Evolutionary conservation across 345 rosid genomes (phyloP).

Genomic region (Arabidopsis arenosa): DNA sequence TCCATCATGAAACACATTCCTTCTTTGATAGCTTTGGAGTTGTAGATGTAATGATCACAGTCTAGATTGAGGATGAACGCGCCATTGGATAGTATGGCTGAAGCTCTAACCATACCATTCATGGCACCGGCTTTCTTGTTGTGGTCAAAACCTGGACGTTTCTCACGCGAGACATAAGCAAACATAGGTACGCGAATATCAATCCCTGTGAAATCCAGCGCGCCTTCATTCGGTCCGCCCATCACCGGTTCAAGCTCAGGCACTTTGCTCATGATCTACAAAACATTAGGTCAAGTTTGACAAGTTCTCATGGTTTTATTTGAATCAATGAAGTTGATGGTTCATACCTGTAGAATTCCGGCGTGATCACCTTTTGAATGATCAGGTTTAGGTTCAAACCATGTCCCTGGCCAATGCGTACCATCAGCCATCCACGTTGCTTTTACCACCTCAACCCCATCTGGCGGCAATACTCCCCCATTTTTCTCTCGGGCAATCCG

Average conservation of each 20-base stretch:
- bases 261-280: constrained; percentile 78
- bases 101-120: constrained; percentile 95
- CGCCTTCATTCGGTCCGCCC: constrained; percentile 72
- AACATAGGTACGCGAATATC: constrained; percentile 87
- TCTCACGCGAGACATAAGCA: constrained; percentile 82
- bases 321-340: constrained; percentile 6
- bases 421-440: constrained; percentile 99
- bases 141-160: constrained; percentile 83
- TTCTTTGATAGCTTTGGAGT: constrained; percentile 74
- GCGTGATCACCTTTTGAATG: constrained; percentile 93
- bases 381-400: constrained; percentile 67
- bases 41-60: constrained; percentile 88
- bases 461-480: constrained; percentile 57
- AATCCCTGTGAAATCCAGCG: constrained; percentile 71
- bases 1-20: constrained; percentile 99
- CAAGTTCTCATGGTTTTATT: constrained; percentile 9
- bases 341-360: constrained; percentile 62
- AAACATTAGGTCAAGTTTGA: constrained; percentile 17
- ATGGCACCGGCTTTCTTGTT: constrained; percentile 97
- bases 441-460: constrained; percentile 52
- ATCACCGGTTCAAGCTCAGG: constrained; percentile 74
- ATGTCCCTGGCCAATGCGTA: constrained; percentile 97
- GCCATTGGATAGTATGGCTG: constrained; percentile 83
- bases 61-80: constrained; percentile 86
- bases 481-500: constrained; percentile 61